Conservation (phyloP, 768 basidiomycete genomes). For the Kwoniella bestiolae region DNA sequence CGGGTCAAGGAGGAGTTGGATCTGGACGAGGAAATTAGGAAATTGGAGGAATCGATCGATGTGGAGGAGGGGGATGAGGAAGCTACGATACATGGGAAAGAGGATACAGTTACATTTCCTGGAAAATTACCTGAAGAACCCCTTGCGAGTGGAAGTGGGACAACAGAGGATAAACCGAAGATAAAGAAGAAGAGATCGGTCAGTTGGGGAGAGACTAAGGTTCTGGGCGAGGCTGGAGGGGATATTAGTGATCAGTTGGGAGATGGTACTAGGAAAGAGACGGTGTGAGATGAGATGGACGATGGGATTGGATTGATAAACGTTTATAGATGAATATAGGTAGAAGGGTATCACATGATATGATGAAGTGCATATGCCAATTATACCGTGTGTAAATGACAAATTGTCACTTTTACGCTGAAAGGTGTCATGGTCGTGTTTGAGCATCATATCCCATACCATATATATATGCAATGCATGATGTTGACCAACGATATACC, state of each 20-base stretch:
- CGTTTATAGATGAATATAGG: neutral
- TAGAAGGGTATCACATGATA: neutral
- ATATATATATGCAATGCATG: too few species aligned
- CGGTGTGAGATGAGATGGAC: neutral
- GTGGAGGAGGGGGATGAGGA: constrained; percentile 20
- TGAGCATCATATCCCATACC: too few species aligned
- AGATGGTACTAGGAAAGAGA: neutral
- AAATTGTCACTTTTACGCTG: too few species aligned
- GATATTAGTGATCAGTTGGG: constrained; percentile 13
- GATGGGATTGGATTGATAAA: neutral
- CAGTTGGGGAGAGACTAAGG: constrained; percentile 50
- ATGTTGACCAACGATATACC: too few species aligned
- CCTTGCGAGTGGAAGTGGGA: constrained; percentile 1
- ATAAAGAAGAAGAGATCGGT: constrained; percentile 42
- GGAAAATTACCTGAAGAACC: constrained; percentile 5
- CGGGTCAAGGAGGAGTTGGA: constrained; percentile 23
- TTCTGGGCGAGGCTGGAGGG: constrained; percentile 33
- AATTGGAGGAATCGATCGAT: constrained; percentile 46
- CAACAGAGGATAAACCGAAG: constrained; percentile 14
- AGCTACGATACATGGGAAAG: constrained; percentile 19
- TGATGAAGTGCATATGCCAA: constrained; percentile 1
- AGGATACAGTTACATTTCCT: constrained; percentile 13
- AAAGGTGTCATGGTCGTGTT: too few species aligned
- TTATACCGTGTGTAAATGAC: too few species aligned
- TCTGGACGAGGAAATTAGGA: constrained; percentile 55